Conservation (phyloP, 2,329 filamentous ascomycete species). For the Zasmidium cellare region DNA sequence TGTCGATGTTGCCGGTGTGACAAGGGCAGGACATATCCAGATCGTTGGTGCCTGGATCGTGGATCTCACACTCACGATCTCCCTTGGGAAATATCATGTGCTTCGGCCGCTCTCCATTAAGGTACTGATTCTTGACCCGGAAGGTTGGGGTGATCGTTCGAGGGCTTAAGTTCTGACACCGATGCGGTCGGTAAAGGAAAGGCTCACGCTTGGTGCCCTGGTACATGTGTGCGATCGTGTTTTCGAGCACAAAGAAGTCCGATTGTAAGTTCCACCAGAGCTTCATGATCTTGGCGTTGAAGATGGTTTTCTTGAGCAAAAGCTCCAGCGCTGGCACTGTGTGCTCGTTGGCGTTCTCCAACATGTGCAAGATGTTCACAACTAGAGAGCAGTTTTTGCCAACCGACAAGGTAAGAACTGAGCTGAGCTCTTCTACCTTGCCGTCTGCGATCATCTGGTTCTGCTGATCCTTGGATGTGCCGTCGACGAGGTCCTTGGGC, state of each 20-base stretch:
- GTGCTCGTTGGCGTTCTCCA: slow-evolving; percentile 5
- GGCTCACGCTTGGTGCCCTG: background rate
- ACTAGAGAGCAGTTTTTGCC: slow-evolving; percentile 4
- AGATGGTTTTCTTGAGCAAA: slow-evolving; percentile 2
- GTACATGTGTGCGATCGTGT: slow-evolving; percentile 3
- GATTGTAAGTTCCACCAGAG: slow-evolving; percentile 8
- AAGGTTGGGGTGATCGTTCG: background rate
- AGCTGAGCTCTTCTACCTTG: slow-evolving; percentile 1
- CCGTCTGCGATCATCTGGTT: background rate
- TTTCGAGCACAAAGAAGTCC: slow-evolving; percentile 4
- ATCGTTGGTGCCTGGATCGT: background rate
- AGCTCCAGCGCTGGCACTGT: slow-evolving; percentile 4
- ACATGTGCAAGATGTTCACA: slow-evolving; percentile 9
- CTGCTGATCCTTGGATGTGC: no score
- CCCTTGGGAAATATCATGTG: background rate
- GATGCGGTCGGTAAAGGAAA: background rate
- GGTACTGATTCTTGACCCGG: background rate
- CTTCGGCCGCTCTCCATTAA: background rate
- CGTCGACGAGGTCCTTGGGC: background rate
- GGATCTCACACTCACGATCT: background rate
- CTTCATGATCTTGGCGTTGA: slow-evolving; percentile 4
- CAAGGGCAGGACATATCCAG: background rate
- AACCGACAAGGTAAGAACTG: background rate
- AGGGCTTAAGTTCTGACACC: background rate
- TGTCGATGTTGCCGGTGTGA: slow-evolving; percentile 2